Evolutionary conservation across 352 stramenopile species (phyloP).

Genomic region (Globisporangium sylvaticum): DNA sequence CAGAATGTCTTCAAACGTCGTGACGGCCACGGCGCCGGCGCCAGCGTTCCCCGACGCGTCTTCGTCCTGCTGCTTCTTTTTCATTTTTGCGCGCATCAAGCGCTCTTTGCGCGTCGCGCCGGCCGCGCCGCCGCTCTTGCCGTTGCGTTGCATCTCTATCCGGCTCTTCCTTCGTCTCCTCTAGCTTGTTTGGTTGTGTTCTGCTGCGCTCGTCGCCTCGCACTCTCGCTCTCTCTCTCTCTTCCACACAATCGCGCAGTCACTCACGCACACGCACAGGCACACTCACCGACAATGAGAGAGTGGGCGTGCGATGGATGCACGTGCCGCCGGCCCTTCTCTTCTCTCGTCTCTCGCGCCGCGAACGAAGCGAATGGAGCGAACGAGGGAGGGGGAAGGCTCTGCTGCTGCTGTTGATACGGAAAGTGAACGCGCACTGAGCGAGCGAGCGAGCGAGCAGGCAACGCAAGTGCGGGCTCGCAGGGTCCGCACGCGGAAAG

Average conservation of each 20-base stretch:
- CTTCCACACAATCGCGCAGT: background rate
- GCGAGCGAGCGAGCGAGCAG: background rate
- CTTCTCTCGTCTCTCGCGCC: background rate
- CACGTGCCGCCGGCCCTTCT: background rate
- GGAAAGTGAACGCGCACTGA: conserved; percentile 4
- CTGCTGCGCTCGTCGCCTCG: background rate
- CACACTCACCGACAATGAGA: background rate
- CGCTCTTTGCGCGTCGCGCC: conserved; percentile 73
- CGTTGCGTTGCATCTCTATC: conserved; percentile 33
- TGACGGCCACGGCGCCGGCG: conserved; percentile 10
- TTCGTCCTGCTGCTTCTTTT: conserved; percentile 83
- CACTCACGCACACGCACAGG: background rate
- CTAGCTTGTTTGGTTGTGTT: background rate
- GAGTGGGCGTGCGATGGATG: background rate
- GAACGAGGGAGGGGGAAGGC: background rate
- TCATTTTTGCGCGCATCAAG: conserved; percentile 81
- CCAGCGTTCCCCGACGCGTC: conserved; percentile 29
- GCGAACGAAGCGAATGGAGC: background rate
- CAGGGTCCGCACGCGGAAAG: background rate
- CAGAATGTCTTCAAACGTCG: conserved; percentile 85
- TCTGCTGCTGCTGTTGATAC: conserved; percentile 5
- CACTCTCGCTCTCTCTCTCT: background rate
- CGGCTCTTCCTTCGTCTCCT: background rate
- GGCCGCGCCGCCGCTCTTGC: conserved; percentile 20
- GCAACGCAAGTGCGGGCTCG: background rate